Percentiles rank a stretch among this genome's conserved stretches.
Conservation (phyloP, 2,329 filamentous ascomycete species). For the Venturia pyrina region DNA sequence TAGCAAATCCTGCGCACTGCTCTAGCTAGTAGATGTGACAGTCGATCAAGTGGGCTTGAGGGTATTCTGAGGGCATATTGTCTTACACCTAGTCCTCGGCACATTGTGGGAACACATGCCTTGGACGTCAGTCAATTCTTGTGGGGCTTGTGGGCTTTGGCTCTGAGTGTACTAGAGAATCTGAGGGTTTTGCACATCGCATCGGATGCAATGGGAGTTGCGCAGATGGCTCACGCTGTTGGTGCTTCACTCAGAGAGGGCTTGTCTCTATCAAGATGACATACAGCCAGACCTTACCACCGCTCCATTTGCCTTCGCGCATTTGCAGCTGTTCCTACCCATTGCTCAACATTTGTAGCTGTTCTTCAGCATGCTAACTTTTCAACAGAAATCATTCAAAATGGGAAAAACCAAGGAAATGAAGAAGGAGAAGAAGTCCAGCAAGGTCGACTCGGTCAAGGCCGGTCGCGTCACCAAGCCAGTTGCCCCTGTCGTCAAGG, state of each 20-base stretch:
- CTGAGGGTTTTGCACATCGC: conserved; percentile 25
- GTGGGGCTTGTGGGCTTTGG: conserved; percentile 35
- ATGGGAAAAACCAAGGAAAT: conserved; percentile 16
- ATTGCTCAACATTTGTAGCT: neutral
- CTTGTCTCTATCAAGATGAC: neutral
- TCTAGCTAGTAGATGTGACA: conserved; percentile 18
- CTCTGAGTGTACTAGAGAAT: conserved; percentile 19
- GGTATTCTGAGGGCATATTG: conserved; percentile 24
- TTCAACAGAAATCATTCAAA: neutral
- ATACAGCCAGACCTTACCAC: neutral
- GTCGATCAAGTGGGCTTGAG: conserved; percentile 29
- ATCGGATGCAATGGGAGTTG: neutral
- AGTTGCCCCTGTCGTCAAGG: conserved; percentile 55
- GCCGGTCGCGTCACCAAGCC: conserved; percentile 58
- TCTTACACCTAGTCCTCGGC: conserved; percentile 30
- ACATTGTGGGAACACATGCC: conserved; percentile 44
- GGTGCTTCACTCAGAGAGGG: conserved; percentile 1
- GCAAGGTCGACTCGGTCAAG: conserved; percentile 50
- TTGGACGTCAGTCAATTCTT: conserved; percentile 30
- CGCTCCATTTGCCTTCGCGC: neutral
- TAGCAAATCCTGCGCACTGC: conserved; percentile 21
- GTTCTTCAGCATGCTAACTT: conserved; percentile 1
- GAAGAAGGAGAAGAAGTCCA: conserved; percentile 52
- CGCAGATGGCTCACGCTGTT: neutral
- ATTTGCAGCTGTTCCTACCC: conserved; percentile 1